Conservation (phyloP, 2,329 filamentous ascomycete species). For the Geosmithia morbida region DNA sequence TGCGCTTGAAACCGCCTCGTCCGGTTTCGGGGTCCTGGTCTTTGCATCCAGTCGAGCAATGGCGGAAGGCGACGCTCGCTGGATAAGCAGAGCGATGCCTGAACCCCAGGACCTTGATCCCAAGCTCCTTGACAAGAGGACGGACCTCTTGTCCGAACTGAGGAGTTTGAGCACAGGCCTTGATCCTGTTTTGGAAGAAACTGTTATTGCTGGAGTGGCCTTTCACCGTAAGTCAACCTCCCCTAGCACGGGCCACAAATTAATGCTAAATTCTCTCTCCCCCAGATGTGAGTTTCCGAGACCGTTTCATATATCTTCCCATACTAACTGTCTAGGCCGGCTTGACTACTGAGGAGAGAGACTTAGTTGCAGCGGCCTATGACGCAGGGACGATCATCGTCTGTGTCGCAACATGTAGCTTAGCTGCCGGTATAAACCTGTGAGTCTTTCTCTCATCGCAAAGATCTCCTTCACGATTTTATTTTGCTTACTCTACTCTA, state of each 20-base stretch:
- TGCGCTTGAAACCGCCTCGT: slow-evolving; percentile 51
- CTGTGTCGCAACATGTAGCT: slow-evolving; percentile 62
- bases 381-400: slow-evolving; percentile 54
- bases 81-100: slow-evolving; percentile 55
- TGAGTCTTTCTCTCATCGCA: slow-evolving; percentile 8
- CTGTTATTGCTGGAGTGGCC: slow-evolving; percentile 51
- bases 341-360: slow-evolving; percentile 61
- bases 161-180: slow-evolving; percentile 51
- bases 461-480: not conserved
- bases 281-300: slow-evolving; percentile 18
- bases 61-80: slow-evolving; percentile 53
- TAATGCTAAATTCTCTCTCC: not conserved
- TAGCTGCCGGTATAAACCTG: slow-evolving; percentile 74
- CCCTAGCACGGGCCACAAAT: not conserved
- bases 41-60: slow-evolving; percentile 57
- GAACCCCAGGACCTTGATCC: slow-evolving; percentile 26
- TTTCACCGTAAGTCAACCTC: slow-evolving; percentile 47
- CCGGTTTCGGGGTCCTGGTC: slow-evolving; percentile 56
- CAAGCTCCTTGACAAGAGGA: slow-evolving; percentile 38
- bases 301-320: not conserved
- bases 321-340: slow-evolving; percentile 34
- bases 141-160: slow-evolving; percentile 51
- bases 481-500: slow-evolving; percentile 4
- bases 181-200: slow-evolving; percentile 50
- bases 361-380: slow-evolving; percentile 56